A percentile compares a stretch with the other conserved stretches of the same genome.
These are phyloP conservation scores for Puccinia sorghi DNA, from an alignment of 1,284 basidiomycete genomes.

Conservation along the genomic window DNA sequence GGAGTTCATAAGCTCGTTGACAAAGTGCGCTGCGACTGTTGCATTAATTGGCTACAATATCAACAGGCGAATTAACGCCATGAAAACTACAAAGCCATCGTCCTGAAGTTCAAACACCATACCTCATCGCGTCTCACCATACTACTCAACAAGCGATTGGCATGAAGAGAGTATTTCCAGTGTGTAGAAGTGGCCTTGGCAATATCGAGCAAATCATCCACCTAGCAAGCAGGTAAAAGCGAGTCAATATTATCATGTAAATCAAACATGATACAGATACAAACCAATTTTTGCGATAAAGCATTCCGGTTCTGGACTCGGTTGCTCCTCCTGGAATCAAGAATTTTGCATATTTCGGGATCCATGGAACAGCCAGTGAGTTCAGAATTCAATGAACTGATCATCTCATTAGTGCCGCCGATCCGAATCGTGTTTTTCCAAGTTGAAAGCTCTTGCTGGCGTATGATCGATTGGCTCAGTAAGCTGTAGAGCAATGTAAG, in stretches of 20 bases:
- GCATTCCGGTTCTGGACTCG: conserved; percentile 2
- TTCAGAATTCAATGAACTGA: conserved; percentile 16
- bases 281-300: conserved; percentile 35
- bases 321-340: conserved; percentile 10
- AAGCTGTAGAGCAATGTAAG: conserved; percentile 4
- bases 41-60: conserved; percentile 51
- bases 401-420: conserved; percentile 8
- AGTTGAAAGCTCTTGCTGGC: conserved; percentile 30
- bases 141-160: conserved; percentile 47
- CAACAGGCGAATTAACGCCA: background rate
- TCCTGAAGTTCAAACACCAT: background rate
- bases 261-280: background rate
- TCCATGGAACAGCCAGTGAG: conserved; percentile 29
- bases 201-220: conserved; percentile 36
- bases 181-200: conserved; percentile 43
- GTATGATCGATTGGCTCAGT: conserved; percentile 21
- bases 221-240: conserved; percentile 9
- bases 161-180: conserved; percentile 51
- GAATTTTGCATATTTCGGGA: conserved; percentile 9
- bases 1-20: conserved; percentile 61
- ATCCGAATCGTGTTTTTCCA: conserved; percentile 17
- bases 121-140: conserved; percentile 50
- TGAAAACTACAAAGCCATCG: background rate
- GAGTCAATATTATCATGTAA: background rate
- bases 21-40: conserved; percentile 53